These are phyloP conservation scores for sorghum (Sorghum bicolor) DNA, from an alignment of 176 grass and related monocot genomes.

Conservation along the genomic window Sorghum_bicolor_NCBIv3 NC_012877.2:57122001-57122500, in stretches of 20 bases:
- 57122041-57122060: not conserved
- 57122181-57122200: not conserved
- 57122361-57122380: not conserved
- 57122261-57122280: not conserved
- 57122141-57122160: constrained; percentile 16
- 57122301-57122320: constrained; percentile 1
- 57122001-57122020: not conserved
- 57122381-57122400: no score
- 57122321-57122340: not conserved
- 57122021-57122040: constrained; percentile 16
- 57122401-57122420: not conserved
- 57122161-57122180: not conserved
- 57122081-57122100: constrained; percentile 14
- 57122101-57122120: constrained; percentile 11
- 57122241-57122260: constrained; percentile 4
- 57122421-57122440: not conserved
- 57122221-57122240: constrained; percentile 16
- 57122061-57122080: constrained; percentile 7
- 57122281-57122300: not conserved
- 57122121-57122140: not conserved
- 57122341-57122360: no score
- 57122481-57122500: no score
- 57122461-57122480: no score
- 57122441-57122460: no score
- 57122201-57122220: not conserved